phyloP scores from a whole-genome alignment of 1,139 yeast genomes.

The Debaryomyces robertsiae region DNA sequence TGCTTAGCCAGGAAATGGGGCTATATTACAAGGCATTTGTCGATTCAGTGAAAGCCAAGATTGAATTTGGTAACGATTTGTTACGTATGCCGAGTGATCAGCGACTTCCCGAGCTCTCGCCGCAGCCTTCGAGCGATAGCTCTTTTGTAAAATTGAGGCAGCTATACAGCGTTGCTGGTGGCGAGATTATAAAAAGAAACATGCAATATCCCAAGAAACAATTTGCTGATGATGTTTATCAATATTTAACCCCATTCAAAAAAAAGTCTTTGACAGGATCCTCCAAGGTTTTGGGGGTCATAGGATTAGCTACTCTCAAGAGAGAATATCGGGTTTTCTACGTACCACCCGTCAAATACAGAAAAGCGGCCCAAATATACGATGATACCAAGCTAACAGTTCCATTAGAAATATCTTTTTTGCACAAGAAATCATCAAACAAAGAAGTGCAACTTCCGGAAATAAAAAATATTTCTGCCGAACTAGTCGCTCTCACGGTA shows the following conservation, averaged over 20 bases:
- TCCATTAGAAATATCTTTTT: slow-evolving; percentile 40
- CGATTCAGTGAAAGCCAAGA: slow-evolving; percentile 32
- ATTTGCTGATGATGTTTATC: slow-evolving; percentile 31
- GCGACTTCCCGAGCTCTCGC: slow-evolving; percentile 16
- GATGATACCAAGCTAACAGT: slow-evolving; percentile 27
- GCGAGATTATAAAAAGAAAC: slow-evolving; percentile 20
- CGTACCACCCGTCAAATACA: slow-evolving; percentile 35
- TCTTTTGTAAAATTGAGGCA: slow-evolving; percentile 33
- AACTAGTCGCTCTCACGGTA: slow-evolving; percentile 40
- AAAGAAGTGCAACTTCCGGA: slow-evolving; percentile 23
- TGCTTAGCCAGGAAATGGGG: slow-evolving; percentile 25
- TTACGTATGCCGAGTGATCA: slow-evolving; percentile 15
- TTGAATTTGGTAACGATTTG: slow-evolving; percentile 32
- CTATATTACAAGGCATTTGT: slow-evolving; percentile 42
- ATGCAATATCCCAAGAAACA: slow-evolving; percentile 19
- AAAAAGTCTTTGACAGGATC: slow-evolving; percentile 41
- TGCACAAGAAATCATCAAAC: slow-evolving; percentile 21
- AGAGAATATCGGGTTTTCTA: slow-evolving; percentile 32
- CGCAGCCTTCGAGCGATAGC: slow-evolving; percentile 17
- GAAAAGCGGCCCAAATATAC: slow-evolving; percentile 19
- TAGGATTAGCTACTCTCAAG: slow-evolving; percentile 43
- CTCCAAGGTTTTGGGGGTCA: slow-evolving; percentile 35
- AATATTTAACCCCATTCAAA: slow-evolving; percentile 35
- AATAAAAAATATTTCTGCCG: slow-evolving; percentile 35
- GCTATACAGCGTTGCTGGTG: slow-evolving; percentile 30